phyloP scores from a whole-genome alignment of 306 rosid species.

The Fragaria ananassa region DNA sequence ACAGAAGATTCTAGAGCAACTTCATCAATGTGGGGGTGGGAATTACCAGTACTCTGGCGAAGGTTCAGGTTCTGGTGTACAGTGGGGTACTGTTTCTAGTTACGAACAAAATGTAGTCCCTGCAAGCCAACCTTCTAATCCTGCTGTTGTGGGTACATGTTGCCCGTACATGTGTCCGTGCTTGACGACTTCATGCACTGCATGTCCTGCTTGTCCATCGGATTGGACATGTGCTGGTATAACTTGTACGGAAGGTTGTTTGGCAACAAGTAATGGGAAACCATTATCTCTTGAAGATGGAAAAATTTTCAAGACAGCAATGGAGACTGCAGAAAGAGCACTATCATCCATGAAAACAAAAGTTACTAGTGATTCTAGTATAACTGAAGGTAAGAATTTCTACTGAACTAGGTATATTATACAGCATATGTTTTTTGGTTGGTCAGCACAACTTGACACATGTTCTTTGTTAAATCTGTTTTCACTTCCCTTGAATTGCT shows the following conservation, averaged over 20 bases:
- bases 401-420: constrained; percentile 15
- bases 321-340: constrained; percentile 77
- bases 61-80: constrained; percentile 33
- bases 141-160: constrained; percentile 45
- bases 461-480: background rate
- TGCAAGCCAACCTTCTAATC: constrained; percentile 39
- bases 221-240: constrained; percentile 40
- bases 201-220: constrained; percentile 37
- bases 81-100: constrained; percentile 29
- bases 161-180: constrained; percentile 50
- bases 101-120: constrained; percentile 37
- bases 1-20: constrained; percentile 63
- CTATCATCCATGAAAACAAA: constrained; percentile 47
- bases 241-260: constrained; percentile 31
- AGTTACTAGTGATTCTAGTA: constrained; percentile 38
- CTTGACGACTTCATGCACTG: constrained; percentile 30
- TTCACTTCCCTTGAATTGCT: background rate
- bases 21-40: constrained; percentile 60
- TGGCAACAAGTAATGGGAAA: constrained; percentile 34
- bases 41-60: constrained; percentile 44
- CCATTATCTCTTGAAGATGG: constrained; percentile 42
- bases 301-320: constrained; percentile 48
- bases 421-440: background rate
- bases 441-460: background rate
- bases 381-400: constrained; percentile 50